A percentile compares a stretch with the other conserved stretches of the same genome.
phyloP scores from a whole-genome alignment of 2,329 filamentous ascomycete species.

The Cytospora leucostoma region DNA sequence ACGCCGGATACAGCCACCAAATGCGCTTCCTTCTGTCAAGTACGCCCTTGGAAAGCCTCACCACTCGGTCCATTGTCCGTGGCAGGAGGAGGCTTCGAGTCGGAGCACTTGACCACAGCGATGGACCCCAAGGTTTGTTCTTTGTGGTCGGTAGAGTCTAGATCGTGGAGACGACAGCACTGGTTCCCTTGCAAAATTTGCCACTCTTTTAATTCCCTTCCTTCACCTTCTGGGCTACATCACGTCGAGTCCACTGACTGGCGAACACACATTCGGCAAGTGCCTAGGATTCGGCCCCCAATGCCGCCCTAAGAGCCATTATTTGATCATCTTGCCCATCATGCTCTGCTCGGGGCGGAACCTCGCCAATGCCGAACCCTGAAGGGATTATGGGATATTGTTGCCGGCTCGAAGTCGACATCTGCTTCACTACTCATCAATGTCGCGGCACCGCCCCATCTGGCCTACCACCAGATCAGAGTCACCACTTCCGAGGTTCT shows the following conservation, averaged over 20 bases:
- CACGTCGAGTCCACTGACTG: background rate
- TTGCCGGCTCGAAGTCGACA: conserved; percentile 8
- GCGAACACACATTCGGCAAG: conserved; percentile 4
- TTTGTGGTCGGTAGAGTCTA: conserved; percentile 9
- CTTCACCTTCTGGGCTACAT: conserved; percentile 1
- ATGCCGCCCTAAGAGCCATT: background rate
- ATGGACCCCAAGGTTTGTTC: conserved; percentile 21
- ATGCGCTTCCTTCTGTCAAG: background rate
- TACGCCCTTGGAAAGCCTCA: background rate
- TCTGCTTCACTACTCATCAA: conserved; percentile 21
- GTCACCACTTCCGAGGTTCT: conserved; percentile 4
- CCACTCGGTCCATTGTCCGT: conserved; percentile 3
- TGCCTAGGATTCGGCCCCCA: conserved; percentile 20
- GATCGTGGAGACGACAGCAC: background rate
- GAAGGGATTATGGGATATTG: background rate
- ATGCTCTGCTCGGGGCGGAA: background rate
- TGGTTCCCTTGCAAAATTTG: conserved; percentile 3
- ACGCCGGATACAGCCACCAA: background rate
- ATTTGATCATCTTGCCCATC: background rate
- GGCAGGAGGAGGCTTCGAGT: background rate
- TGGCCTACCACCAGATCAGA: conserved; percentile 19
- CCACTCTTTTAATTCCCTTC: conserved; percentile 11
- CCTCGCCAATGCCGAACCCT: background rate
- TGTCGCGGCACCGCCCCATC: background rate
- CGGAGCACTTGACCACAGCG: conserved; percentile 4